Percentiles rank a stretch among this genome's conserved stretches.
These are phyloP conservation scores for Colletotrichum chlorophyti DNA, from an alignment of 2,329 filamentous ascomycete species.

Conservation along the genomic window DNA sequence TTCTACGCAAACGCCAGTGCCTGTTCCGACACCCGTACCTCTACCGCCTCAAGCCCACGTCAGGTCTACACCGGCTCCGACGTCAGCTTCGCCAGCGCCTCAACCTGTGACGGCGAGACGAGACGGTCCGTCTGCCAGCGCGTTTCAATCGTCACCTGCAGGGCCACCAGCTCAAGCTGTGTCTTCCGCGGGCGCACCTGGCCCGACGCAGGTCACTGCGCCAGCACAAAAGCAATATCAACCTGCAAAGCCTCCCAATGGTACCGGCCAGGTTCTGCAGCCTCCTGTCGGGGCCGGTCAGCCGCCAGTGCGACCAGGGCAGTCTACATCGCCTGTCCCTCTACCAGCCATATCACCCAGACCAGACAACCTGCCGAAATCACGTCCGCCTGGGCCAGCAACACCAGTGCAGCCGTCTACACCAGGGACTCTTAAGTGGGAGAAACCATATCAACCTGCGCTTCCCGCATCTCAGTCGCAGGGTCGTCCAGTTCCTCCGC, in stretches of 20 bases:
- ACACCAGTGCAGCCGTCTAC: slow-evolving; percentile 32
- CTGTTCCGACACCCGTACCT: slow-evolving; percentile 17
- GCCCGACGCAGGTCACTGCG: slow-evolving; percentile 28
- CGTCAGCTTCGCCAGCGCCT: neutral
- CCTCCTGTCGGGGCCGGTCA: slow-evolving; percentile 42
- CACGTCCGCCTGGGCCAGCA: slow-evolving; percentile 39
- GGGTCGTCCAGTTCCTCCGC: slow-evolving; percentile 27
- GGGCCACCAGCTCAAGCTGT: slow-evolving; percentile 16
- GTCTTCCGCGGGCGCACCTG: neutral
- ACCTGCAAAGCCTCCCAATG: slow-evolving; percentile 39
- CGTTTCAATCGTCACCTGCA: slow-evolving; percentile 17
- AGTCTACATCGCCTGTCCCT: slow-evolving; percentile 30
- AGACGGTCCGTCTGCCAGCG: slow-evolving; percentile 12
- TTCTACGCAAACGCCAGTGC: slow-evolving; percentile 29
- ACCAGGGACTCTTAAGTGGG: slow-evolving; percentile 45
- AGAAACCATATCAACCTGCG: slow-evolving; percentile 48
- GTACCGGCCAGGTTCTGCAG: slow-evolving; percentile 43
- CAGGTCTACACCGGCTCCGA: neutral
- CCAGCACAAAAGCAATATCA: slow-evolving; percentile 40
- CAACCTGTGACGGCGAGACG: slow-evolving; percentile 4
- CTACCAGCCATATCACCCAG: slow-evolving; percentile 40
- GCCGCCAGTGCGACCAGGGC: slow-evolving; percentile 33
- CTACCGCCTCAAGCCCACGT: slow-evolving; percentile 16
- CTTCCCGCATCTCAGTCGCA: slow-evolving; percentile 35
- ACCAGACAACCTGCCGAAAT: slow-evolving; percentile 40